Conservation (phyloP, 441 rosid species). For the Omphalea diandra region DNA sequence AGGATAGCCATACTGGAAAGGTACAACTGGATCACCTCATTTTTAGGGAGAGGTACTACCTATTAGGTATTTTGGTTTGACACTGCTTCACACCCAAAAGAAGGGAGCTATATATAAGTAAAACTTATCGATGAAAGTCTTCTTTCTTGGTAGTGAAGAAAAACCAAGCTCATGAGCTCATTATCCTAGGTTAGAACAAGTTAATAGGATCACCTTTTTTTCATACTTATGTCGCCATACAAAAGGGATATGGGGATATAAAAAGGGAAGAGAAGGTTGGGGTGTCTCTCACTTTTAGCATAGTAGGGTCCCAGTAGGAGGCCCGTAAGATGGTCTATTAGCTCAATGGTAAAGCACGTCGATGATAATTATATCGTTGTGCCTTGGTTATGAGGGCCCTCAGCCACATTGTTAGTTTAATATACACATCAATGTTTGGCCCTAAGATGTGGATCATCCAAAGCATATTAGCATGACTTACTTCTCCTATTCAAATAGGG, state of each 20-base stretch:
- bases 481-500: neutral
- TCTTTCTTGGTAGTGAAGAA: constrained; percentile 16
- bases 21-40: too few species aligned
- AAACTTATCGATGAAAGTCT: neutral
- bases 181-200: constrained; percentile 25
- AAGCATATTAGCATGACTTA: constrained; percentile 16
- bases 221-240: neutral
- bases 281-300: neutral
- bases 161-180: constrained; percentile 24
- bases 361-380: too few species aligned
- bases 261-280: neutral
- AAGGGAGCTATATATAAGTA: neutral
- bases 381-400: neutral
- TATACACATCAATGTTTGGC: neutral
- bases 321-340: neutral
- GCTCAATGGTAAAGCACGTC: neutral
- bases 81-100: too few species aligned
- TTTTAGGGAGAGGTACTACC: too few species aligned
- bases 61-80: too few species aligned
- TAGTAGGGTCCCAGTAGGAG: neutral
- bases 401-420: neutral
- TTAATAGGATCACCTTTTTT: neutral
- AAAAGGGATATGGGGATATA: neutral
- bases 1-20: too few species aligned
- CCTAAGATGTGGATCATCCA: neutral